Percentiles rank a stretch among this genome's conserved stretches.
phyloP scores from a whole-genome alignment of 148 eudicot species.

The Chenopodium album region DNA sequence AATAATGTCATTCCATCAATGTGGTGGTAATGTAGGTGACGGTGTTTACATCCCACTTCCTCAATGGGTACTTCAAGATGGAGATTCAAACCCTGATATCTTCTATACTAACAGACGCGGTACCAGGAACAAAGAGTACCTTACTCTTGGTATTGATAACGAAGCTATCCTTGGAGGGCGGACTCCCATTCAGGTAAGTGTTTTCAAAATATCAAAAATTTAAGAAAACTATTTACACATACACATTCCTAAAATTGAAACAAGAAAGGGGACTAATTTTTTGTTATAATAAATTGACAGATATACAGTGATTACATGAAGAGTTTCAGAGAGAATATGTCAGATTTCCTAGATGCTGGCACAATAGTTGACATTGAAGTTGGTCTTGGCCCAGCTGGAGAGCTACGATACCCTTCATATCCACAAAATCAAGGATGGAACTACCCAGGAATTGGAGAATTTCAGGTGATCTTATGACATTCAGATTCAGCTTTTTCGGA shows the following conservation, averaged over 20 bases:
- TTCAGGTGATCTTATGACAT: conserved; percentile 50
- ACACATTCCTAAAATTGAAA: background rate
- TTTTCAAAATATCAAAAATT: background rate
- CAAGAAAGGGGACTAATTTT: background rate
- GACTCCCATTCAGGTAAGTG: conserved; percentile 63
- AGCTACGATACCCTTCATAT: conserved; percentile 78
- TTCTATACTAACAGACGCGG: conserved; percentile 66
- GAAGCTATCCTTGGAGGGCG: conserved; percentile 56
- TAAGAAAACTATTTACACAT: background rate
- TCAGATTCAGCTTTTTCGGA: background rate
- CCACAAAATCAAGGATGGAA: conserved; percentile 80
- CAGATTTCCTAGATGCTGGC: conserved; percentile 56
- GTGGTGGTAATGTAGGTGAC: conserved; percentile 85
- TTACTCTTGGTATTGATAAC: conserved; percentile 67
- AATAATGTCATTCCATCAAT: conserved; percentile 83
- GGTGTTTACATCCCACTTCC: conserved; percentile 68
- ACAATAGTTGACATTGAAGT: conserved; percentile 70
- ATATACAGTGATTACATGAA: conserved; percentile 77
- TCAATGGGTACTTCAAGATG: conserved; percentile 58
- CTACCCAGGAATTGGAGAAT: conserved; percentile 87
- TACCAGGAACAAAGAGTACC: conserved; percentile 55
- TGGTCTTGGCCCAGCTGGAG: conserved; percentile 86
- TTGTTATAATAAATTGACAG: conserved; percentile 27
- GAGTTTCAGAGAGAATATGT: conserved; percentile 75
- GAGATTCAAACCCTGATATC: conserved; percentile 58